These are phyloP conservation scores for Paecilomyces variotii DNA, from an alignment of 2,329 filamentous ascomycete genomes.

Conservation along the genomic window DNA sequence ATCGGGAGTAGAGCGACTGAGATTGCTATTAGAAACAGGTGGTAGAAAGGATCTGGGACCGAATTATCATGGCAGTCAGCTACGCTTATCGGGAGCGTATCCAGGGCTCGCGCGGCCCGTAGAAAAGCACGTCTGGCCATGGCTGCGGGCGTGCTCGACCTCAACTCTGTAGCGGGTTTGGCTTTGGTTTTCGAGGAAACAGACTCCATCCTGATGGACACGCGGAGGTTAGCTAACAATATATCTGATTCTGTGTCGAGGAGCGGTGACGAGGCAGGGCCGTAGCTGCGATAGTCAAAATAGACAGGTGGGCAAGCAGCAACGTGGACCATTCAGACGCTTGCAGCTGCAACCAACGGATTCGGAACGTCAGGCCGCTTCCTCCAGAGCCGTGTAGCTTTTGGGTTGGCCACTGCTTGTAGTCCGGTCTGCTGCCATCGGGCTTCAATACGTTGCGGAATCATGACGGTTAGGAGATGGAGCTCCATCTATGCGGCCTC, in stretches of 20 bases:
- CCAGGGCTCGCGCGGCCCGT: neutral
- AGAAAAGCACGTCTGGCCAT: neutral
- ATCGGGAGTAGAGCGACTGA: slow-evolving; percentile 39
- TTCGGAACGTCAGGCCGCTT: neutral
- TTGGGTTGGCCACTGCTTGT: neutral
- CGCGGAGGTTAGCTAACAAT: neutral
- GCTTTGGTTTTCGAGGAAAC: neutral
- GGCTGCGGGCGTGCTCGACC: neutral
- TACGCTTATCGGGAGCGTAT: neutral
- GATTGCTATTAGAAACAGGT: slow-evolving; percentile 17
- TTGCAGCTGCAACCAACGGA: neutral
- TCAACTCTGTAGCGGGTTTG: neutral
- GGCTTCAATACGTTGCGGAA: neutral
- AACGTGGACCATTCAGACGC: neutral
- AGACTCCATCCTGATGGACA: neutral
- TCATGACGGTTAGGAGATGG: neutral
- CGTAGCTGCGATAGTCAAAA: neutral
- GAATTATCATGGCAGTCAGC: neutral
- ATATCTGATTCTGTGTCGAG: neutral
- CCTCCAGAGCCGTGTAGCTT: neutral
- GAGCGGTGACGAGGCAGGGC: neutral
- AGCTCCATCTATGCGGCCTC: neutral
- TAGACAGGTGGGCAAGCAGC: neutral
- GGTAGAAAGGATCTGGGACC: slow-evolving; percentile 1
- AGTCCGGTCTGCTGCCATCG: neutral